phyloP scores from a whole-genome alignment of 768 basidiomycete species.

The Tricholoma flavovirens region DNA sequence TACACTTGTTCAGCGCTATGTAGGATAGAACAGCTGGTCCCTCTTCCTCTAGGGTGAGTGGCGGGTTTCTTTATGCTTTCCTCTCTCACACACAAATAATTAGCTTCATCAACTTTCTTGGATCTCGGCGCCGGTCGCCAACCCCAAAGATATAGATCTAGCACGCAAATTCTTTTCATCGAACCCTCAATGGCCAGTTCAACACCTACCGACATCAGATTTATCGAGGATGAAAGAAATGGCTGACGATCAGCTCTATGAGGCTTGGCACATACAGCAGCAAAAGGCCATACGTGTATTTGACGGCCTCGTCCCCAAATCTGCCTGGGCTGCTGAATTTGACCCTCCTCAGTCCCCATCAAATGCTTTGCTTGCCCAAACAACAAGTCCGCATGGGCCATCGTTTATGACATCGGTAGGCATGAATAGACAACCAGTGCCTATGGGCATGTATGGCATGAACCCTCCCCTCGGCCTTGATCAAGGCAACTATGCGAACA shows the following conservation, averaged over 20 bases:
- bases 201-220: conserved; percentile 17
- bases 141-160: conserved; percentile 63
- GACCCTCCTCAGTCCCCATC: conserved; percentile 13
- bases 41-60: conserved; percentile 63
- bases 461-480: conserved; percentile 26
- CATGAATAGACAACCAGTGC: conserved; percentile 34
- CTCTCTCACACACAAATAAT: not conserved
- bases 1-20: not conserved
- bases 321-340: conserved; percentile 60
- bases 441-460: conserved; percentile 33
- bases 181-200: conserved; percentile 23
- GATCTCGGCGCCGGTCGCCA: conserved; percentile 41
- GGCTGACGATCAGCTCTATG: conserved; percentile 30
- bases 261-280: conserved; percentile 51
- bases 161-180: conserved; percentile 77
- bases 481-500: conserved; percentile 21
- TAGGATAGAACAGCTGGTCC: conserved; percentile 74
- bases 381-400: conserved; percentile 36
- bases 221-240: conserved; percentile 17
- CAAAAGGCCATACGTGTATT: conserved; percentile 35
- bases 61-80: not conserved
- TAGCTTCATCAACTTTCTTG: conserved; percentile 76
- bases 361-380: not conserved
- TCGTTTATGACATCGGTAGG: conserved; percentile 30
- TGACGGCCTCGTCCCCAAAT: conserved; percentile 27